Percentiles rank a stretch among this genome's conserved stretches.
Conservation (phyloP, 169 alveolate genomes). For the Besnoitia besnoiti region DNA sequence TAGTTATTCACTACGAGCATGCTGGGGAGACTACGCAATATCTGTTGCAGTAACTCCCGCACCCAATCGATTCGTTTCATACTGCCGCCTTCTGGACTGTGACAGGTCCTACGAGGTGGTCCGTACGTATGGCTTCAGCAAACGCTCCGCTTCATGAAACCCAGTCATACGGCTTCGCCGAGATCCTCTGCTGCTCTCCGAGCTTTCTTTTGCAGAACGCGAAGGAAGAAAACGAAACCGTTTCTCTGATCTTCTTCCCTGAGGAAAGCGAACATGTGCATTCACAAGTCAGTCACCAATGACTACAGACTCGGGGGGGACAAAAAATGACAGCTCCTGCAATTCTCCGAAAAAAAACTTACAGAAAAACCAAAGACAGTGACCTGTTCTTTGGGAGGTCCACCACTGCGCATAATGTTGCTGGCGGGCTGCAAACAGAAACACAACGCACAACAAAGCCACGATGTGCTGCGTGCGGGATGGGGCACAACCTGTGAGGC, state of each 20-base stretch:
- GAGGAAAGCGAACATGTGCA: not conserved
- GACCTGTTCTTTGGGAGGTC: constrained; percentile 52
- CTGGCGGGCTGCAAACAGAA: constrained; percentile 53
- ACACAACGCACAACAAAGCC: not conserved
- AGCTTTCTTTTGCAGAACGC: constrained; percentile 49
- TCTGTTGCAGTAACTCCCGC: too few relatives aligned
- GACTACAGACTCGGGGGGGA: too few relatives aligned
- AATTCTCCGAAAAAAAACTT: not conserved
- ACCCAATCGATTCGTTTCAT: too few relatives aligned
- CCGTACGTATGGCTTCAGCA: too few relatives aligned
- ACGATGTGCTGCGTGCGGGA: not conserved
- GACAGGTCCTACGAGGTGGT: too few relatives aligned
- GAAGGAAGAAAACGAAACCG: constrained; percentile 57
- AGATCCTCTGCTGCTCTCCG: constrained; percentile 28
- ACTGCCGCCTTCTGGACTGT: too few relatives aligned
- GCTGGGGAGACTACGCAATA: too few relatives aligned
- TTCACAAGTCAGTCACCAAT: too few relatives aligned
- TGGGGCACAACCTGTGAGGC: not conserved
- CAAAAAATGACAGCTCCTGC: constrained; percentile 11
- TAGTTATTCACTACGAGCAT: too few relatives aligned
- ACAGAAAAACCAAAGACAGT: constrained; percentile 40
- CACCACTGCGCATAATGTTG: constrained; percentile 64
- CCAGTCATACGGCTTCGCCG: not conserved
- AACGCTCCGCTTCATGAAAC: not conserved
- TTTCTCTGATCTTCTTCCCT: constrained; percentile 68